phyloP scores from a whole-genome alignment of 768 basidiomycete genomes.

The Suillus plorans region DNA sequence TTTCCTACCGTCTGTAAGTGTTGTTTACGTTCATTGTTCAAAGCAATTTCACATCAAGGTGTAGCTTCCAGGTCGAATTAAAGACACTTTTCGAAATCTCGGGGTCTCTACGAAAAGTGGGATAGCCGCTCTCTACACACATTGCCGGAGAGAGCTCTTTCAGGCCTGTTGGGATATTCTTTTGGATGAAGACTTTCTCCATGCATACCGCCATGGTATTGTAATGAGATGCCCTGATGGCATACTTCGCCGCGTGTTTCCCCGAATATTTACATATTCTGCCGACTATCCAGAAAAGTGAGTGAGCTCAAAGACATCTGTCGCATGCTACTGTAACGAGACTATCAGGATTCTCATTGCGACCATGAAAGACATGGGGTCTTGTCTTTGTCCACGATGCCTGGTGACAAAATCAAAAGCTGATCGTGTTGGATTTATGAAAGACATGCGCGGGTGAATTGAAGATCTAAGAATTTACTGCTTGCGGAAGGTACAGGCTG shows the following conservation, averaged over 20 bases:
- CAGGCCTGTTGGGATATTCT: slow-evolving; percentile 9
- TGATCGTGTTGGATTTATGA: slow-evolving; percentile 9
- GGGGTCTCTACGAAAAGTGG: not conserved
- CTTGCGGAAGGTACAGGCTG: not conserved
- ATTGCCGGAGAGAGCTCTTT: slow-evolving; percentile 17
- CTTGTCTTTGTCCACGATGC: slow-evolving; percentile 32
- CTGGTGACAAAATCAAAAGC: slow-evolving; percentile 17
- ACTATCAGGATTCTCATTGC: slow-evolving; percentile 23
- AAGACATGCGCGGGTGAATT: too few relatives aligned
- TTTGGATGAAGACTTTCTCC: slow-evolving; percentile 16
- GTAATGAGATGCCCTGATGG: slow-evolving; percentile 15
- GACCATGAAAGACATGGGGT: slow-evolving; percentile 26
- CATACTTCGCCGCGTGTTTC: slow-evolving; percentile 14
- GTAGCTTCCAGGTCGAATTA: not conserved
- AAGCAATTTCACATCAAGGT: too few relatives aligned
- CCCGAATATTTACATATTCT: slow-evolving; percentile 17
- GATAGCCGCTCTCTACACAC: slow-evolving; percentile 2
- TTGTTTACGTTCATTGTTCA: too few relatives aligned
- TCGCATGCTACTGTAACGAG: too few relatives aligned
- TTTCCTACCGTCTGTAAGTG: slow-evolving; percentile 11
- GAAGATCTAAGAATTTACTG: too few relatives aligned
- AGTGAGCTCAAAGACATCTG: not conserved
- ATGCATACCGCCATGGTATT: slow-evolving; percentile 16
- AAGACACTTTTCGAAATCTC: not conserved
- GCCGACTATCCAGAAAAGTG: slow-evolving; percentile 23